phyloP scores from a whole-genome alignment of 345 rosid species.

The Eucalyptus microcorys region DNA sequence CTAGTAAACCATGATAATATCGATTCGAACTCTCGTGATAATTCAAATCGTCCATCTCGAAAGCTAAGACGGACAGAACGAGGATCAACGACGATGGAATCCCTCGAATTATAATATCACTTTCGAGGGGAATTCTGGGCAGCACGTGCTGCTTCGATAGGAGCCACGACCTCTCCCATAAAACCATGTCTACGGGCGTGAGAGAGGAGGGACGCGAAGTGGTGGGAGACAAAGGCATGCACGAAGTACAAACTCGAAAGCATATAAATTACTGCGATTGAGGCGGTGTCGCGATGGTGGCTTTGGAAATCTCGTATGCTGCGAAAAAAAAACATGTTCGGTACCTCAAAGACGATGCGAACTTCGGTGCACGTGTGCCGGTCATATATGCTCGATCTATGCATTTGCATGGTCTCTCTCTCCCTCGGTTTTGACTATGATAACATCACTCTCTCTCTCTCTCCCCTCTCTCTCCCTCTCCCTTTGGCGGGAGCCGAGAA shows the following conservation, averaged over 20 bases:
- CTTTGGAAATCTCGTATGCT: conserved; percentile 25
- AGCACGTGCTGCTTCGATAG: background rate
- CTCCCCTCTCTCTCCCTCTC: background rate
- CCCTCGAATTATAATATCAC: background rate
- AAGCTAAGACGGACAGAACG: too few relatives aligned
- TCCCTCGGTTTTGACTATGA: too few relatives aligned
- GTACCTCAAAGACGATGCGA: background rate
- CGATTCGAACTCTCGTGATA: too few relatives aligned
- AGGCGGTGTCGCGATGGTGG: background rate
- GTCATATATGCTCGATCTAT: background rate
- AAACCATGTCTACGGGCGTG: background rate
- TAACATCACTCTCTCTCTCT: background rate
- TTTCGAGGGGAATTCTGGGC: background rate
- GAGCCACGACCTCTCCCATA: background rate
- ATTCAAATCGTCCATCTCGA: background rate
- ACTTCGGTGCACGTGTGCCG: conserved; percentile 6
- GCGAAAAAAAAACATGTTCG: background rate
- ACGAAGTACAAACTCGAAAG: conserved; percentile 1
- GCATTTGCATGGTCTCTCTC: background rate
- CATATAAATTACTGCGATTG: background rate
- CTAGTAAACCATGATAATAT: background rate
- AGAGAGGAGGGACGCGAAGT: background rate
- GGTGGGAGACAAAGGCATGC: conserved; percentile 18
- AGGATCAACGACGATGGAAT: too few relatives aligned
- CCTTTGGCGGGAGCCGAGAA: background rate